These are phyloP conservation scores for Protomyces inouyei DNA, from an alignment of 1,139 yeast species.

Conservation along the genomic window DNA sequence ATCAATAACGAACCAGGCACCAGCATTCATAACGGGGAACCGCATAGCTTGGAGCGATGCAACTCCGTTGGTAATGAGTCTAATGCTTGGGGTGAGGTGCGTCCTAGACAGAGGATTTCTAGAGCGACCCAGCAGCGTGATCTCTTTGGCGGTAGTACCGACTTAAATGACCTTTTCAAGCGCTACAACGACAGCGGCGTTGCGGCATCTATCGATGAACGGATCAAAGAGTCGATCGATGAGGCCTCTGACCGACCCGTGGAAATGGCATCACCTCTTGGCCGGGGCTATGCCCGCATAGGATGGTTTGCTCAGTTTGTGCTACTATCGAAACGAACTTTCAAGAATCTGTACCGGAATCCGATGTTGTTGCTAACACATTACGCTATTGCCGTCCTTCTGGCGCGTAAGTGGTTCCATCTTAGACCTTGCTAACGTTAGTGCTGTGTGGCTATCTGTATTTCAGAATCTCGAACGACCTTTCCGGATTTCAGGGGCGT, in stretches of 20 bases:
- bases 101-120: not conserved
- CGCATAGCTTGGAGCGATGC: conserved; percentile 8
- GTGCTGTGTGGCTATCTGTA: conserved; percentile 79
- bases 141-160: not conserved
- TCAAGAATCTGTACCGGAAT: conserved; percentile 85
- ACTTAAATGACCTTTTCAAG: not conserved
- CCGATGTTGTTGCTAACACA: conserved; percentile 81
- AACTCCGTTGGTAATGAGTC: conserved; percentile 13
- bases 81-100: conserved; percentile 9
- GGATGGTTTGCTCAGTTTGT: conserved; percentile 43
- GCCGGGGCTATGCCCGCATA: conserved; percentile 12
- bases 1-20: not conserved
- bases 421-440: not conserved
- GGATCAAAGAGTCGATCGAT: not conserved
- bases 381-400: conserved; percentile 65
- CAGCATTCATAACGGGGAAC: not conserved
- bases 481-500: conserved; percentile 93
- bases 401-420: conserved; percentile 48
- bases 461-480: conserved; percentile 76
- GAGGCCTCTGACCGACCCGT: not conserved
- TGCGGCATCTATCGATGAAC: not conserved
- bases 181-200: conserved; percentile 5
- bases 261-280: conserved; percentile 9
- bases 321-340: conserved; percentile 76
- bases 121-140: not conserved